Evolutionary conservation across 2,329 filamentous ascomycete species (phyloP), one percentile per base, ranked within the genome.

Genomic region (Gremmenia infestans): DNA sequence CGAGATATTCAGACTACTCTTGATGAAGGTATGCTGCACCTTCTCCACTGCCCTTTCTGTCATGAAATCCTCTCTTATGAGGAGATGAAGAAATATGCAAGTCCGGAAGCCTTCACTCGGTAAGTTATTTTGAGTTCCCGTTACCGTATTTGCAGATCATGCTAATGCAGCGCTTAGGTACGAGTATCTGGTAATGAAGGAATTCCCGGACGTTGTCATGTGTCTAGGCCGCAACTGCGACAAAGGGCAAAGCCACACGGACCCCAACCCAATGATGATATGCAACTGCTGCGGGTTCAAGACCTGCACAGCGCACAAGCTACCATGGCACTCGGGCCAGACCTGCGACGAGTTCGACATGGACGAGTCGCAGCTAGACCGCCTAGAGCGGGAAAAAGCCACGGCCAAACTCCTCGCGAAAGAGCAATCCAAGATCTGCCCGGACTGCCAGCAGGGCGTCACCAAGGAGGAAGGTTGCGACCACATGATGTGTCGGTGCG

Each of bases 401-500:
- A 65, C 64, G 1, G 64, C 63, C 9, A 64, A 60, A 32, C 28
- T 64, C 1, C 52, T 66, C n/a, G 58, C 63, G 2, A 58, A 45
- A 6, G 47, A 60, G 23, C 47, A 58, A 12, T 57, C 58, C 0
- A 53, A 60, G 22, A 55, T 66, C 2, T 66, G 64, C 19, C 59
- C 64, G 3, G 46, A 53, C 28, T 66, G 63, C 45, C 23, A 57
- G 12, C 54, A 64, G 17, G 61, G 62, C 9, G 60, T 66, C 4
- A 55, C 51, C 2, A 57, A 57, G 40, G 54, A 25, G 9, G 59
- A 58, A 0, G 64, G 64, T 0, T 66, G 64, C 49, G 62, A 66
- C 50, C 62, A 66, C 39, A 55, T 66, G 50, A 17, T 25, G n/a
- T 66, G 64, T 48, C 59, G 57, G 7, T 66, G 64, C 36, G 64